Conservation (phyloP, 108 stramenopile species). For the Fistulifera solaris region DNA sequence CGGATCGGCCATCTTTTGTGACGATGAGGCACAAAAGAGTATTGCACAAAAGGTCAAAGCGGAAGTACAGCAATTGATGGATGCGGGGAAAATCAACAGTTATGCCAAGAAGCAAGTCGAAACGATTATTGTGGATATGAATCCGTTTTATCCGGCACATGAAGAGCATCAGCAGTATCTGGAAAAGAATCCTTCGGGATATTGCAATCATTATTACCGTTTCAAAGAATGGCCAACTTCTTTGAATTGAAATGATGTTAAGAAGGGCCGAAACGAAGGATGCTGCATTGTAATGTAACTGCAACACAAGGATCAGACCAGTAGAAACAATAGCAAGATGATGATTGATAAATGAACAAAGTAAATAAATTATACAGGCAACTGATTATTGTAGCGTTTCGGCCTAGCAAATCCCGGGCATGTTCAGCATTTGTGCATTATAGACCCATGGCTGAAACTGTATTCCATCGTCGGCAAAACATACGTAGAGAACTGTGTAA, state of each 20-base stretch:
- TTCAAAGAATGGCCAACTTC: slow-evolving; percentile 45
- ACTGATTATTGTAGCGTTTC: too few species aligned
- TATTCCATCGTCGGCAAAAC: too few species aligned
- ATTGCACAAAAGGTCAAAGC: slow-evolving; percentile 51
- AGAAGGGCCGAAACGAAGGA: neutral
- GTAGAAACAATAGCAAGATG: too few species aligned
- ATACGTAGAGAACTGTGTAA: too few species aligned
- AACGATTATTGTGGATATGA: slow-evolving; percentile 30
- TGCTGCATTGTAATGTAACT: too few species aligned
- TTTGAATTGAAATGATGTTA: neutral
- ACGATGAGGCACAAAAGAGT: slow-evolving; percentile 41
- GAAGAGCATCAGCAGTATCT: slow-evolving; percentile 76
- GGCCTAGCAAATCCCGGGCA: too few species aligned
- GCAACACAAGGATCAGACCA: too few species aligned
- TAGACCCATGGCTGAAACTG: too few species aligned
- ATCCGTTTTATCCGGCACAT: slow-evolving; percentile 53
- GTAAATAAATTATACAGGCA: too few species aligned
- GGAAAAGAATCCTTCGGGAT: slow-evolving; percentile 62
- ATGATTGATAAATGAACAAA: too few species aligned
- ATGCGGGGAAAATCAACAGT: slow-evolving; percentile 25
- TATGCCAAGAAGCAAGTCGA: slow-evolving; percentile 22
- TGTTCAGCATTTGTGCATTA: too few species aligned
- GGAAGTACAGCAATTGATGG: slow-evolving; percentile 35
- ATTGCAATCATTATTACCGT: slow-evolving; percentile 69
- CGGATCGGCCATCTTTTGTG: slow-evolving; percentile 57